These are phyloP conservation scores for Mucor circinelloides DNA, from an alignment of 371 early-diverging fungal species.

Conservation along the genomic window DNA sequence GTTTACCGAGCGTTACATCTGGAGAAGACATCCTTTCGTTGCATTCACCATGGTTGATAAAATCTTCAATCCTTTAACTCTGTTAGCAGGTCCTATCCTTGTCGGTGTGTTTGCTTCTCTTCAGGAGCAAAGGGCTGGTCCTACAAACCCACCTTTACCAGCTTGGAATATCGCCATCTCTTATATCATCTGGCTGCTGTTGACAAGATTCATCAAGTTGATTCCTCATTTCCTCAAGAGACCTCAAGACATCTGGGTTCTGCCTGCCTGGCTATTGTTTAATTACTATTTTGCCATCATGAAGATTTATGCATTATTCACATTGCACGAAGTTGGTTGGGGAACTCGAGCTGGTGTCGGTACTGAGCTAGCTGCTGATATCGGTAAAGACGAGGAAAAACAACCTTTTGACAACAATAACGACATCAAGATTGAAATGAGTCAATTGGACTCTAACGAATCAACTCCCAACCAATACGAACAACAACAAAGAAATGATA, in stretches of 20 bases:
- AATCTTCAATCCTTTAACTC: conserved; percentile 72
- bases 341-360: conserved; percentile 69
- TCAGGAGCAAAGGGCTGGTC: conserved; percentile 31
- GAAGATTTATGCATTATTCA: conserved; percentile 74
- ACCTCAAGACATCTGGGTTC: conserved; percentile 66
- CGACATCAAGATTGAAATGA: conserved; percentile 40
- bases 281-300: conserved; percentile 74
- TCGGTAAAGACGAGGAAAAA: conserved; percentile 23
- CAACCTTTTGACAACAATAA: neutral
- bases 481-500: conserved; percentile 2
- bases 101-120: conserved; percentile 47
- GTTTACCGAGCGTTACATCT: conserved; percentile 65
- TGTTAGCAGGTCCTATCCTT: conserved; percentile 72
- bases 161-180: conserved; percentile 65
- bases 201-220: conserved; percentile 73
- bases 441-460: conserved; percentile 8
- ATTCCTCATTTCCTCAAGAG: conserved; percentile 68
- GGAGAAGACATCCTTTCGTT: conserved; percentile 72
- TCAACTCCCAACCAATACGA: conserved; percentile 11
- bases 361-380: conserved; percentile 44
- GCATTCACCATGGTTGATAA: conserved; percentile 81
- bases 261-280: conserved; percentile 73
- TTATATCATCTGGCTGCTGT: conserved; percentile 67
- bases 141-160: conserved; percentile 38
- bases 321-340: conserved; percentile 75